Percentiles rank a stretch among this genome's conserved stretches.
Evolutionary conservation across 371 early-diverging fungal genomes (phyloP).

Genomic region (Mortierella sp.): DNA sequence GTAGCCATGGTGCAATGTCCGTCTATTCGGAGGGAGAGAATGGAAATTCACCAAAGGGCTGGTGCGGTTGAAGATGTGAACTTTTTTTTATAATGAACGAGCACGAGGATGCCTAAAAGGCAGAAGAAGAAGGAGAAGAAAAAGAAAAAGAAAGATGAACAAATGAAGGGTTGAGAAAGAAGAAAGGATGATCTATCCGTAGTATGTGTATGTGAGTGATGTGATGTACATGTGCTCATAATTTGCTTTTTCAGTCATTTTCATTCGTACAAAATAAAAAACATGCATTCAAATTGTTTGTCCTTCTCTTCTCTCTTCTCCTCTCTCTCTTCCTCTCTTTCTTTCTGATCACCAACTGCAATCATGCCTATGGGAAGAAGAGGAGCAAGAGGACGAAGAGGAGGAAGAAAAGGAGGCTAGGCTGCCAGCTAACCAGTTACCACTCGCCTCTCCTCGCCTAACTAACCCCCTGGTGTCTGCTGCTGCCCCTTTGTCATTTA

Average conservation of each 20-base stretch:
- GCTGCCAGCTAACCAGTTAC: no score
- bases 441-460: background rate
- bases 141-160: background rate
- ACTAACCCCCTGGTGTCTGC: background rate
- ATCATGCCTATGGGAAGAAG: no score
- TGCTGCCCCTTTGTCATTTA: background rate
- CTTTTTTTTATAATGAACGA: background rate
- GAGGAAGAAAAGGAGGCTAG: no score
- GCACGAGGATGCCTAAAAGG: no score
- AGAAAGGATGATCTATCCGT: background rate
- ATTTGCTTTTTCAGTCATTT: no score
- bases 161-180: background rate
- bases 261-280: no score
- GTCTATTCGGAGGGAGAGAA: background rate
- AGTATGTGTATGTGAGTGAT: background rate
- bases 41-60: background rate
- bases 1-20: conserved; percentile 4
- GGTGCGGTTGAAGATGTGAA: background rate
- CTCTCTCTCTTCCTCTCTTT: background rate
- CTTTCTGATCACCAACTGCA: no score
- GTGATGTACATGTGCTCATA: background rate
- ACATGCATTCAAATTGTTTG: no score
- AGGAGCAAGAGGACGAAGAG: no score
- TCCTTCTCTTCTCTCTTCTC: background rate
- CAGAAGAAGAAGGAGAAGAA: background rate